Evolutionary conservation across 129 eudicot species (phyloP).

Genomic region (Oenanthe sinensis): DNA sequence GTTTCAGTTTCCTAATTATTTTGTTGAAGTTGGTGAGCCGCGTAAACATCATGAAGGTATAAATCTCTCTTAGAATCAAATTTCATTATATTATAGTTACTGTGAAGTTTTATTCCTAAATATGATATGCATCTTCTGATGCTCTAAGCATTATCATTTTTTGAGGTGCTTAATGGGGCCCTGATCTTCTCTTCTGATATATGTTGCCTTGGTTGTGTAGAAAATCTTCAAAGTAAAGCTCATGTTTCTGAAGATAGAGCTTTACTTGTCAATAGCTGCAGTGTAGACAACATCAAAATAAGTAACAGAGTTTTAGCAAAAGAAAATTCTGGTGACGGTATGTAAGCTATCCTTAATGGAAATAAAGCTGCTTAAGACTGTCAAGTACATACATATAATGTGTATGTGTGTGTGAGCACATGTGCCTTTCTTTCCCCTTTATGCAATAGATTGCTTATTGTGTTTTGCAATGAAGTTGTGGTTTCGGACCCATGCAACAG

Average conservation of each 20-base stretch:
- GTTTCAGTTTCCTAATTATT: conserved; percentile 35
- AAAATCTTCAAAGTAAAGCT: conserved; percentile 17
- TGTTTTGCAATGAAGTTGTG: background rate
- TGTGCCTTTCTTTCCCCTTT: background rate
- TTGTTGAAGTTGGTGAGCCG: conserved; percentile 52
- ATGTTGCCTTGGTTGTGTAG: conserved; percentile 27
- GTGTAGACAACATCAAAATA: conserved; percentile 18
- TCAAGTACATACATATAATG: background rate
- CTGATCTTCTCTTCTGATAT: conserved; percentile 5
- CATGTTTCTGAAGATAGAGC: conserved; percentile 21
- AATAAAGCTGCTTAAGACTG: background rate
- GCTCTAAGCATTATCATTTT: background rate
- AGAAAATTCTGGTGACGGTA: conserved; percentile 31
- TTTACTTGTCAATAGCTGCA: conserved; percentile 12
- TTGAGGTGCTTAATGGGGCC: conserved; percentile 14
- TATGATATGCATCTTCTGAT: background rate
- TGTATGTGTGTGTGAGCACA: background rate
- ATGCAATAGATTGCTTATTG: background rate
- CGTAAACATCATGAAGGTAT: conserved; percentile 31
- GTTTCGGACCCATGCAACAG: background rate
- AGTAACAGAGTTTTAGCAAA: conserved; percentile 20
- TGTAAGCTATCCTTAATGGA: conserved; percentile 4
- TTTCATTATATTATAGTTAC: background rate
- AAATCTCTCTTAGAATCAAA: background rate
- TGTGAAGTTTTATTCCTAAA: background rate